A percentile compares a stretch with the other conserved stretches of the same genome.
These are phyloP conservation scores for Lactarius deliciosus DNA, from an alignment of 768 basidiomycete genomes.

Conservation along the genomic window DNA sequence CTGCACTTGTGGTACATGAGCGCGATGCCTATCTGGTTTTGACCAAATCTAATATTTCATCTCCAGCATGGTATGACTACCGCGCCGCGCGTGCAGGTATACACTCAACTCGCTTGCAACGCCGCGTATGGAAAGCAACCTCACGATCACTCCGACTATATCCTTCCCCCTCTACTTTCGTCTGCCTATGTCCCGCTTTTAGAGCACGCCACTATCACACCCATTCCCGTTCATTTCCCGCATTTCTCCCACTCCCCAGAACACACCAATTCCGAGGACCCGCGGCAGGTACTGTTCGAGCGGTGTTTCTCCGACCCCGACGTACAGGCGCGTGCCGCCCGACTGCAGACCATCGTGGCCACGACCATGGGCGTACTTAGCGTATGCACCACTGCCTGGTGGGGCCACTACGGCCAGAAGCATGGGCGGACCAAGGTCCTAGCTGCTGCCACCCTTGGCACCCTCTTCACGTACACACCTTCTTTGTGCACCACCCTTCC, in stretches of 20 bases:
- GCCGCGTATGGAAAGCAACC: slow-evolving; percentile 46
- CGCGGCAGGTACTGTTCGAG: slow-evolving; percentile 39
- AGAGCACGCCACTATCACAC: not conserved
- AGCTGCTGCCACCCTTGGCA: slow-evolving; percentile 61
- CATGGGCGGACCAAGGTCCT: slow-evolving; percentile 77
- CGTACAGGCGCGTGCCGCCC: slow-evolving; percentile 68
- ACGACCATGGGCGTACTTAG: slow-evolving; percentile 77
- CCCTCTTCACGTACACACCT: slow-evolving; percentile 67
- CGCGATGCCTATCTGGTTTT: not conserved
- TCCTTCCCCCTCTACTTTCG: slow-evolving; percentile 17
- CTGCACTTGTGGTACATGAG: slow-evolving; percentile 61
- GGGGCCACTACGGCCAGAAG: slow-evolving; percentile 78
- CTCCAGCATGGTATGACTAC: slow-evolving; percentile 74
- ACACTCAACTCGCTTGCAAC: slow-evolving; percentile 73
- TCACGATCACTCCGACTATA: slow-evolving; percentile 37
- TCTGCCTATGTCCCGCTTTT: not conserved
- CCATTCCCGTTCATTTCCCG: slow-evolving; percentile 18
- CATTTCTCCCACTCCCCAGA: slow-evolving; percentile 27
- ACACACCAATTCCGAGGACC: slow-evolving; percentile 40
- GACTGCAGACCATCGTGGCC: slow-evolving; percentile 74
- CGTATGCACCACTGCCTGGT: slow-evolving; percentile 81
- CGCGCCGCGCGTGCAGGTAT: slow-evolving; percentile 77
- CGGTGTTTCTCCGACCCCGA: slow-evolving; percentile 49
- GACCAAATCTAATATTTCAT: slow-evolving; percentile 15
- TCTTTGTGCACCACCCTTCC: slow-evolving; percentile 36